Base-by-base conservation (phyloP, 805 yeast genomes). In the Kodamaea leandrae region DNA sequence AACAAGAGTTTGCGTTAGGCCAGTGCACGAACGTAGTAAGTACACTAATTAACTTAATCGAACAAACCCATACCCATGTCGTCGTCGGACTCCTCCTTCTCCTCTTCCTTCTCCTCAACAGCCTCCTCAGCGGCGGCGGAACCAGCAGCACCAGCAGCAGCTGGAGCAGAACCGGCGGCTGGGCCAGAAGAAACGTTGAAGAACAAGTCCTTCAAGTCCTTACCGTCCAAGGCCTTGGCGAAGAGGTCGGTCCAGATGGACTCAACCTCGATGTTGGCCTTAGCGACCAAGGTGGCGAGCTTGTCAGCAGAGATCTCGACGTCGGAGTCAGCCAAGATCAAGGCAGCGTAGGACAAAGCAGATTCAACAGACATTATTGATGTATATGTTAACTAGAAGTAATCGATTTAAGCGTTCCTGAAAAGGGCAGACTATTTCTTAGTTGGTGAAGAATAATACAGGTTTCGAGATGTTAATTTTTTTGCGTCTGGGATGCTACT, bases 301-400 rank as follows among this genome's bases (percentile, higher is more conserved):
- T 70, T 70, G 54, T 70, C 74, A 50, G 74, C 44, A 48, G 68
- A 48, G 62, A 70, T 67, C 61, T 69, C 74, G 53, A 69, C 55
- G 32, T 70, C 74, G 48, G 75, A 54, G 58, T 70, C 75, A 44
- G 74, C 74, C 60, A 70, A 66, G 66, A 70, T 68, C 60, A 70
- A 68, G 54, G 75, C 74, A 47, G 75, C 75, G 71, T 70, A 70
- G 41, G 74, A 69, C 59, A 70, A 67, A 59, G 73, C 72, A 44
- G 74, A 58, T 66, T 70, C 75, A 54, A 63, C 59, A 55, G 75
- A 68, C 75, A 70, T 70, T 58, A 40, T 57, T 39, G 25, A 36
- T 30, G 26, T 32, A 28, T 16, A 25, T 25, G 32, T 27, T 42
- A 63, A 69, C 74, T 69, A 70, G 75, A 68, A 61, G 63, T 70